These are phyloP conservation scores for Albizia julibrissin DNA, from an alignment of 306 rosid genomes.

Conservation along the genomic window DNA sequence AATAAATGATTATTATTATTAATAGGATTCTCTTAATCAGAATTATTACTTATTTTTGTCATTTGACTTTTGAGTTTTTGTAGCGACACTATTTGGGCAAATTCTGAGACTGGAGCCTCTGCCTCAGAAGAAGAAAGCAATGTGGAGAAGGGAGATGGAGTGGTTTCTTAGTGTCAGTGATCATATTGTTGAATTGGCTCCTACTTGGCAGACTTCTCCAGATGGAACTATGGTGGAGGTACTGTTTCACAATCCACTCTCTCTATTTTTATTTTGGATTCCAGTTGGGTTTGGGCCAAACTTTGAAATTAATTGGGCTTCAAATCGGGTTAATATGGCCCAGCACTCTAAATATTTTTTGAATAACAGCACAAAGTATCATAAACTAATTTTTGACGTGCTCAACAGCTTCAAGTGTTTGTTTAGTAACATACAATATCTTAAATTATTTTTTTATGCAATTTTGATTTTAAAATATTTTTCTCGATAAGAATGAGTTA, in stretches of 20 bases:
- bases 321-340: accelerated
- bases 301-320: no score
- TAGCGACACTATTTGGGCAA: constrained; percentile 87
- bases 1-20: neutral
- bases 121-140: constrained; percentile 53
- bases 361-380: no score
- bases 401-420: no score
- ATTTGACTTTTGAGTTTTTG: constrained; percentile 10
- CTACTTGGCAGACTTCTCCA: constrained; percentile 81
- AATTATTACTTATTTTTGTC: neutral
- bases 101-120: constrained; percentile 88
- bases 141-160: constrained; percentile 93
- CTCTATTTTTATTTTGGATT: neutral
- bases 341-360: no score
- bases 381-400: no score
- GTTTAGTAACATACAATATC: no score
- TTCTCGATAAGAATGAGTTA: no score
- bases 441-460: no score
- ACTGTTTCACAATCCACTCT: neutral
- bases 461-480: no score
- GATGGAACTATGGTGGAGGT: constrained; percentile 94
- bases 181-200: constrained; percentile 78
- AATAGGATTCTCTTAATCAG: neutral
- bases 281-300: neutral
- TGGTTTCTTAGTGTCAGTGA: constrained; percentile 87